Conservation (phyloP, 495 filamentous ascomycete genomes). For the Bombardia bombarda region DNA sequence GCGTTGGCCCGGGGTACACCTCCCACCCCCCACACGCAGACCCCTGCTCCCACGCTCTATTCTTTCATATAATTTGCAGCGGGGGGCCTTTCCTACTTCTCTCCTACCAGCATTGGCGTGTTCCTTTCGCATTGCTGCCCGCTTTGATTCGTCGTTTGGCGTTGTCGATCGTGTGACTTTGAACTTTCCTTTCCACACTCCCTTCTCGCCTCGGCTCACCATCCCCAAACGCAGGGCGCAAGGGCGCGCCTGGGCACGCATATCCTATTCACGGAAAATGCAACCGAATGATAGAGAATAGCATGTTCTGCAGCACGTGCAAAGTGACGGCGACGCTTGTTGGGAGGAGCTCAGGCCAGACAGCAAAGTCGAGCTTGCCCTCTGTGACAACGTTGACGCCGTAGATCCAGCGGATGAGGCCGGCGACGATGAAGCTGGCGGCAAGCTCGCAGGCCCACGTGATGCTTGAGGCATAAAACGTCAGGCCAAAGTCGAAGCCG, state of each 20-base stretch:
- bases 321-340: conserved; percentile 53
- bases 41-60: too few species aligned
- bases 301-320: conserved; percentile 60
- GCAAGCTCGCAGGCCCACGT: conserved; percentile 56
- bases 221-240: too few species aligned
- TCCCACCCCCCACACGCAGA: too few species aligned
- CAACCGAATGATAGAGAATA: conserved; percentile 55
- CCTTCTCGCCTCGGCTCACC: too few species aligned
- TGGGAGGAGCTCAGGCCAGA: conserved; percentile 54
- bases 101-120: too few species aligned
- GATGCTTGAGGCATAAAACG: conserved; percentile 49
- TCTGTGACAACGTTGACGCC: conserved; percentile 50
- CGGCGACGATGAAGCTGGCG: conserved; percentile 47
- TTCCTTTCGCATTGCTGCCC: too few species aligned
- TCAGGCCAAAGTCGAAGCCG: conserved; percentile 47
- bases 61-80: too few species aligned
- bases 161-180: too few species aligned
- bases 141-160: too few species aligned
- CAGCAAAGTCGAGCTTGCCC: conserved; percentile 49
- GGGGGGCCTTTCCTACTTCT: too few species aligned
- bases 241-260: not conserved
- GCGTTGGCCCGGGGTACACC: too few species aligned
- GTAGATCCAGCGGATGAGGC: conserved; percentile 45
- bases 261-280: conserved; percentile 38
- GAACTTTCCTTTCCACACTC: too few species aligned